Percentiles rank a stretch among this genome's conserved stretches.
Conservation (phyloP, 106 monocot genomes). For the Dendrobium nobile region DNA sequence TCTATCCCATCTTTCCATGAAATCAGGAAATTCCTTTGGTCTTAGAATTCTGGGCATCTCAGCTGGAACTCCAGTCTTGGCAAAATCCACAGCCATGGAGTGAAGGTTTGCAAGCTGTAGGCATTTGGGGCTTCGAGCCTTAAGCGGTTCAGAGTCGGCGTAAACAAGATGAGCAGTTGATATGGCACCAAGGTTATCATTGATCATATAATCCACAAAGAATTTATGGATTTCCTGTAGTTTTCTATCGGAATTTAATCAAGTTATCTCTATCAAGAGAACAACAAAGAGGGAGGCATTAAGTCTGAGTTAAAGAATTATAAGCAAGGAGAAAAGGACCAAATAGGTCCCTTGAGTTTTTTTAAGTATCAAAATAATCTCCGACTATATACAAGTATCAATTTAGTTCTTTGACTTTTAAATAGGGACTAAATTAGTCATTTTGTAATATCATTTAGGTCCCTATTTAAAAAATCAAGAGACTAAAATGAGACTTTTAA, state of each 20-base stretch:
- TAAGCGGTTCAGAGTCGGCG: conserved; percentile 54
- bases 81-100: conserved; percentile 94
- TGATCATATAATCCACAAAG: conserved; percentile 92
- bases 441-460: no score
- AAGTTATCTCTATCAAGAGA: background rate
- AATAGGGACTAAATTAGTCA: no score
- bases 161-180: conserved; percentile 83
- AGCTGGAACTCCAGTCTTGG: conserved; percentile 87
- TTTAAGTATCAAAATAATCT: no score
- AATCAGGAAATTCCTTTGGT: conserved; percentile 83
- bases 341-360: no score
- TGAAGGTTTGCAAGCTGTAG: conserved; percentile 76
- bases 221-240: conserved; percentile 94
- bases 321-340: no score
- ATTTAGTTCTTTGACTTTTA: no score
- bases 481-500: no score
- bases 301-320: background rate
- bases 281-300: background rate
- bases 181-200: conserved; percentile 76
- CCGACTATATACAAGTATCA: no score
- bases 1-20: conserved; percentile 83
- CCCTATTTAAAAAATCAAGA: no score
- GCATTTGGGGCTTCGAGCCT: conserved; percentile 77
- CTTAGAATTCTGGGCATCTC: conserved; percentile 76
- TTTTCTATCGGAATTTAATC: background rate